phyloP scores from a whole-genome alignment of 495 filamentous ascomycete genomes.

The Aspergillus saccharolyticus region DNA sequence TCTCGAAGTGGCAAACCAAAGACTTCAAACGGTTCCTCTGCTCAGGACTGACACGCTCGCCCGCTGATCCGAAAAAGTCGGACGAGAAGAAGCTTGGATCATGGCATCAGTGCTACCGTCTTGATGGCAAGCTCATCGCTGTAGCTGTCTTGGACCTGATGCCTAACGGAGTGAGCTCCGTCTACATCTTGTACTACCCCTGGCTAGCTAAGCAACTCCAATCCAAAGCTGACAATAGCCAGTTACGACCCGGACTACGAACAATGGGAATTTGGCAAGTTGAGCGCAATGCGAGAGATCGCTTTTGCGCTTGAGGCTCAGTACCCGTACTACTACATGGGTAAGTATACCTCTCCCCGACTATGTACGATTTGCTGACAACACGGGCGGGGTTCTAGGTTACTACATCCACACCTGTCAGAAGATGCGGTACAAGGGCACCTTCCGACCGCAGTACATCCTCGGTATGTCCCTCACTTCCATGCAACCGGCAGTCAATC shows the following conservation, averaged over 20 bases:
- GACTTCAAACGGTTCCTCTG: conserved; percentile 86
- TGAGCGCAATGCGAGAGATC: conserved; percentile 82
- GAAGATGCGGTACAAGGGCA: conserved; percentile 88
- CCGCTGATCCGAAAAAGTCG: conserved; percentile 30
- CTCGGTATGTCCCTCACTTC: conserved; percentile 44
- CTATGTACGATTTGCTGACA: neutral
- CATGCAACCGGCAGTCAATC: neutral
- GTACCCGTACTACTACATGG: conserved; percentile 75
- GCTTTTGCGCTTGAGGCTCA: conserved; percentile 67
- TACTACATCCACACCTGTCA: conserved; percentile 68
- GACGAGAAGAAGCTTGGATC: conserved; percentile 67
- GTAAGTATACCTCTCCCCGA: conserved; percentile 23
- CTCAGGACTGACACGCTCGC: conserved; percentile 63
- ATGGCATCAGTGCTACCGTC: conserved; percentile 92
- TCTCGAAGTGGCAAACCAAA: conserved; percentile 56
- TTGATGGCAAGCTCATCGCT: conserved; percentile 84
- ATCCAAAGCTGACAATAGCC: conserved; percentile 6
- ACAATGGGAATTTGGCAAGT: conserved; percentile 76
- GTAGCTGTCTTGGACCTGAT: conserved; percentile 85
- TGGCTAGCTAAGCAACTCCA: too few relatives aligned
- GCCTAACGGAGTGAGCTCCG: conserved; percentile 81
- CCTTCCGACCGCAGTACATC: conserved; percentile 77
- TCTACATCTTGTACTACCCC: conserved; percentile 72
- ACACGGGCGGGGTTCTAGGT: conserved; percentile 39
- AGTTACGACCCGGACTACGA: conserved; percentile 79